A percentile compares a stretch with the other conserved stretches of the same genome.
Conservation (phyloP, 1,284 basidiomycete species). For the Cutaneotrichosporon cyanovorans region DNA sequence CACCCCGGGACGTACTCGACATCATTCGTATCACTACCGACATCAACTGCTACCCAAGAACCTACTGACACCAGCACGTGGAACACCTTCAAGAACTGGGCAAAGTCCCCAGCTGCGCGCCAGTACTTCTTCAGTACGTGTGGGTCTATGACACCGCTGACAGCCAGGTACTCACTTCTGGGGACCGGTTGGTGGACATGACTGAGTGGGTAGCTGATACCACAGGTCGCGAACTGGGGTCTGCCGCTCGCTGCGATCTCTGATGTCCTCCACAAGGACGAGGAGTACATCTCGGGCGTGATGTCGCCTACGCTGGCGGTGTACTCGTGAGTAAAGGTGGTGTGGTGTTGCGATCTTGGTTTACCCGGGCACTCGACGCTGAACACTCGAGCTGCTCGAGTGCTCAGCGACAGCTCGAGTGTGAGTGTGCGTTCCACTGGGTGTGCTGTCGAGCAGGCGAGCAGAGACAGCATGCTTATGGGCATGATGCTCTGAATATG, state of each 20-base stretch:
- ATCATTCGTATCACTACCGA: too few relatives aligned
- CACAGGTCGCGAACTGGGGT: conserved; percentile 91
- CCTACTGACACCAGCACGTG: conserved; percentile 3
- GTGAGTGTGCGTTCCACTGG: too few relatives aligned
- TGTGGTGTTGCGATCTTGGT: background rate
- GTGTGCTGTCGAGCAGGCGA: too few relatives aligned
- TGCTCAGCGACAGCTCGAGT: too few relatives aligned
- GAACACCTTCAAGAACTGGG: conserved; percentile 66
- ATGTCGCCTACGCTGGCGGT: conserved; percentile 84
- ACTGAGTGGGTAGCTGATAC: background rate
- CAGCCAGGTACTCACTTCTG: conserved; percentile 86
- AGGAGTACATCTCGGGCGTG: conserved; percentile 83
- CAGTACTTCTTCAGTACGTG: conserved; percentile 88
- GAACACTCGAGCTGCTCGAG: background rate
- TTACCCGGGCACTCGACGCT: background rate
- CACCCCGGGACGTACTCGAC: too few relatives aligned
- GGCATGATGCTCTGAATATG: too few relatives aligned
- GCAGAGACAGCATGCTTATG: too few relatives aligned
- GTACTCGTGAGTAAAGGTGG: conserved; percentile 69
- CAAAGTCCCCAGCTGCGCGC: conserved; percentile 77
- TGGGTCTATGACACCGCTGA: background rate
- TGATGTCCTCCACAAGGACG: conserved; percentile 76
- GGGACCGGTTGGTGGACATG: conserved; percentile 63
- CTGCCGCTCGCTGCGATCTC: conserved; percentile 83
- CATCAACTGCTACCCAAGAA: too few relatives aligned